Conservation (phyloP, 208 protist species). For the Acanthamoeba sp. region DNA sequence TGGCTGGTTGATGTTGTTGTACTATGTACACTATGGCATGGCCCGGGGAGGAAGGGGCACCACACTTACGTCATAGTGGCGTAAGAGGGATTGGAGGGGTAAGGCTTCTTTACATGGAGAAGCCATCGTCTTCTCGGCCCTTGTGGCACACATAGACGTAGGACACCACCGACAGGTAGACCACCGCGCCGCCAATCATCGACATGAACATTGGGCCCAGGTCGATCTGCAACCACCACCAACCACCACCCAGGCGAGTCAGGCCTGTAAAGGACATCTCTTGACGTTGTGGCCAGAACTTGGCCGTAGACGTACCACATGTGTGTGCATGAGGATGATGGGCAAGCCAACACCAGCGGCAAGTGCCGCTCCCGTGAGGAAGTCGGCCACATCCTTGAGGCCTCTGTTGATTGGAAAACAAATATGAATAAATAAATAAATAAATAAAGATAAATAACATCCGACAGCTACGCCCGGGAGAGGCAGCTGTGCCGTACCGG, state of each 20-base stretch:
- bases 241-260: no score
- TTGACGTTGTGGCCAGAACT: no score
- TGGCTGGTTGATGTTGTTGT: no score
- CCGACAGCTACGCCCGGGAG: neutral
- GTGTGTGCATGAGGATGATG: neutral
- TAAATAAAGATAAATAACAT: neutral
- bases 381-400: neutral
- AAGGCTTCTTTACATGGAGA: neutral
- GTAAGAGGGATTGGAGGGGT: neutral
- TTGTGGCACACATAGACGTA: slow-evolving; percentile 21
- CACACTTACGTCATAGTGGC: no score
- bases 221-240: neutral
- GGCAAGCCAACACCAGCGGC: neutral
- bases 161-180: slow-evolving; percentile 11
- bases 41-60: no score
- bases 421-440: no score
- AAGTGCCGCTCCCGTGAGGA: neutral
- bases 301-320: neutral
- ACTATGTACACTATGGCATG: no score
- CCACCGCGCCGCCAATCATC: neutral
- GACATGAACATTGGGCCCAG: slow-evolving; percentile 8
- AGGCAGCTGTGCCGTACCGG: no score
- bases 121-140: neutral
- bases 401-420: neutral
- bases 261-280: no score